A percentile compares a stretch with the other conserved stretches of the same genome.
Conservation (phyloP, 371 early-diverging fungal genomes). For the Mortierella sp. region DNA sequence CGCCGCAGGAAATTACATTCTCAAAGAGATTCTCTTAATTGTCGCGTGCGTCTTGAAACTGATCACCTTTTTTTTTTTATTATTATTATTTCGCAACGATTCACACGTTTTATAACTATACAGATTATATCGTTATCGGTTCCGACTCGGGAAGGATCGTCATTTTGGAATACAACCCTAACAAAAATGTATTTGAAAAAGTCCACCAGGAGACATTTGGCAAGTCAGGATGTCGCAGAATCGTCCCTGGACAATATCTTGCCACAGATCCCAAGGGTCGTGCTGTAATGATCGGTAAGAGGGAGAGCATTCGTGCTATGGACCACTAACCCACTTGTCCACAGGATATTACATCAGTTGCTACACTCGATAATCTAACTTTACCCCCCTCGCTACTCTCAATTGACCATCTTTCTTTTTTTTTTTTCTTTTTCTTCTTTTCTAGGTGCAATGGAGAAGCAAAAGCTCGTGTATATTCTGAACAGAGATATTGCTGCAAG, state of each 20-base stretch:
- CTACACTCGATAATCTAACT: not conserved
- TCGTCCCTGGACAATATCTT: conserved; percentile 96
- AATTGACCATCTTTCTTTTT: not conserved
- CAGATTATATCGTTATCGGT: conserved; percentile 92
- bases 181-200: conserved; percentile 79
- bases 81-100: not conserved
- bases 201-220: conserved; percentile 96
- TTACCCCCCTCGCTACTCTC: not conserved
- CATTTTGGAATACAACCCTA: conserved; percentile 90
- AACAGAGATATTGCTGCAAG: conserved; percentile 91
- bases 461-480: conserved; percentile 95
- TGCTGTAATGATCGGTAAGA: conserved; percentile 91
- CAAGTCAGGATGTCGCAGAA: conserved; percentile 92
- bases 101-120: not conserved
- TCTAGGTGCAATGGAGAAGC: conserved; percentile 90
- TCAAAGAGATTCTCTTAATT: not conserved
- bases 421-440: conserved; percentile 3
- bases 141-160: conserved; percentile 94
- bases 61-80: conserved; percentile 2
- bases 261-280: conserved; percentile 97
- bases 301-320: not conserved
- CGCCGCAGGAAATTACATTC: not conserved
- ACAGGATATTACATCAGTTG: too few species aligned
- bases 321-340: not conserved
- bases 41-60: not conserved